Evolutionary conservation across 2,329 filamentous ascomycete genomes (phyloP), one percentile per base, ranked within the genome.

Genomic region (Nannizzia gypsea): DNA sequence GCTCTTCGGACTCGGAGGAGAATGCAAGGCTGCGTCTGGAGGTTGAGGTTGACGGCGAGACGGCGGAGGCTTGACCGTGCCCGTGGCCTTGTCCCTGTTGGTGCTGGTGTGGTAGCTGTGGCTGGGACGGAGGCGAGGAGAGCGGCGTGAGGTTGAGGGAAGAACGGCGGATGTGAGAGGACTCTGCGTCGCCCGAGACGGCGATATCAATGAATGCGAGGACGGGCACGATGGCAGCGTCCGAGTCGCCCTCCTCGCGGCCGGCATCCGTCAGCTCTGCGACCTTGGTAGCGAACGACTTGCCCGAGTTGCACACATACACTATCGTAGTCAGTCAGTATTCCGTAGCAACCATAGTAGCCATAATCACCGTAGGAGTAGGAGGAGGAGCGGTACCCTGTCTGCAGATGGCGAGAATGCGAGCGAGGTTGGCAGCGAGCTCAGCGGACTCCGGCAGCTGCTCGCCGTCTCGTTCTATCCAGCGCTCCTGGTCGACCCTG

Each of bases 201-300:
- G 76, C 76, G 38, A 82, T 75, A 67, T 81, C 79, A 65, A 82
- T 75, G 50, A 83, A 76, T 20, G 80, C 80, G 56, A 83, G 76
- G 4, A 80, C 79, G n/a, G 81, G 81, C 56, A 75, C 77, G 64
- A 76, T 76, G 57, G 79, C 74, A 59, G 67, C 69, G 9, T 52
- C 61, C 63, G 63, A 59, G 63, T 44, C 57, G 31, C 64, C n/a
- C 9, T 36, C 31, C 4, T 22, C 42, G 40, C 72, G 72, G 31
- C 74, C 73, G 55, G 71, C 70, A 58, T 78, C 77, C 65, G 74
- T 77, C 36, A 83, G 68, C 64, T 81, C 78, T 59, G 77, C 76
- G 20, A 83, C 70, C 66, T 80, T 79, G 15, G 73, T 71, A 63
- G 80, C 74, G 65, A 82, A 82, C 20, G 79, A 77, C 60, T 76